A percentile compares a stretch with the other conserved stretches of the same genome.
phyloP scores from a whole-genome alignment of 805 yeast genomes.

The Kuraishia piskuri region DNA sequence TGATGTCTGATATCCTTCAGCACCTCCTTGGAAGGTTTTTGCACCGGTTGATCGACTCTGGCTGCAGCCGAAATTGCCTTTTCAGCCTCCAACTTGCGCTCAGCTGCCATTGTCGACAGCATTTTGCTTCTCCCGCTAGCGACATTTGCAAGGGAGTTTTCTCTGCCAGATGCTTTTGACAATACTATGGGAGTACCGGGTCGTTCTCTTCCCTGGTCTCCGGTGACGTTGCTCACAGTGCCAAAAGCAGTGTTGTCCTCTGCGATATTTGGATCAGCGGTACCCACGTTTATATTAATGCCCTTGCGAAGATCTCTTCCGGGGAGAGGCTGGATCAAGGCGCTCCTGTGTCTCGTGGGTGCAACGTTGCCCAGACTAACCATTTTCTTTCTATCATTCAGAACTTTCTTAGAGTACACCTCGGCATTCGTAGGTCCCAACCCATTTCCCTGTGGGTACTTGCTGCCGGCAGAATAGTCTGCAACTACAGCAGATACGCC shows the following conservation, averaged over 20 bases:
- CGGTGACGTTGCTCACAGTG: conserved; percentile 3
- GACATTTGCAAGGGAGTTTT: conserved; percentile 1
- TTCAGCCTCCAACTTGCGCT: conserved; percentile 11
- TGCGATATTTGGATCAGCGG: neutral
- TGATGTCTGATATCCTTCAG: neutral
- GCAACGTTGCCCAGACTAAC: conserved; percentile 16
- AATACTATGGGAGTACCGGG: neutral
- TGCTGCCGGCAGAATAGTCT: conserved; percentile 16
- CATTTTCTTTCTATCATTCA: conserved; percentile 30
- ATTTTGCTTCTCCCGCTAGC: conserved; percentile 3
- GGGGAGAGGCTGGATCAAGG: neutral
- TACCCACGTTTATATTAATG: neutral
- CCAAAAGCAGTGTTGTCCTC: neutral
- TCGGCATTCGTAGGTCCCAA: conserved; percentile 52
- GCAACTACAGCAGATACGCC: conserved; percentile 17
- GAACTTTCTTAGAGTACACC: conserved; percentile 42
- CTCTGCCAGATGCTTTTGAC: neutral
- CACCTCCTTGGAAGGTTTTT: neutral
- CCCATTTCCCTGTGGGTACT: conserved; percentile 36
- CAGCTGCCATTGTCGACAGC: neutral
- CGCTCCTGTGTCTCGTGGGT: conserved; percentile 2
- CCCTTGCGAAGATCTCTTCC: neutral
- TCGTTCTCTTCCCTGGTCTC: neutral
- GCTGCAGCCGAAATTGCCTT: conserved; percentile 12
- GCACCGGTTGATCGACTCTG: conserved; percentile 5